These are phyloP conservation scores for Fusarium newnesense DNA, from an alignment of 2,329 filamentous ascomycete genomes.

Conservation along the genomic window DNA sequence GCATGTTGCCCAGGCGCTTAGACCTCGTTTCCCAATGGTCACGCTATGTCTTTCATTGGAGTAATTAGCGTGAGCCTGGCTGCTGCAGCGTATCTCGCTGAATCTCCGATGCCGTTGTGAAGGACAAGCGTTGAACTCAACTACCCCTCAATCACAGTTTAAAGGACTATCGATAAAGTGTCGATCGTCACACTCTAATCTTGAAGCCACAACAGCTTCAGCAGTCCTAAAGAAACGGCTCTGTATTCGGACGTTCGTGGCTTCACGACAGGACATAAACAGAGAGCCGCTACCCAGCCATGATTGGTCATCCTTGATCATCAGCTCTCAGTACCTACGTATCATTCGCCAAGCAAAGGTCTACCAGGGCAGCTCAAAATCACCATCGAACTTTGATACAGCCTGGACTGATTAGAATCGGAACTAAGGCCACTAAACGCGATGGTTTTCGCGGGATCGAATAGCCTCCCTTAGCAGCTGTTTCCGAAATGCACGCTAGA, in stretches of 20 bases:
- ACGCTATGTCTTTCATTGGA: not conserved
- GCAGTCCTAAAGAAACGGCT: not conserved
- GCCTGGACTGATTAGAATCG: not conserved
- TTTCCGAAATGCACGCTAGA: not conserved
- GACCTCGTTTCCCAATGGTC: not conserved
- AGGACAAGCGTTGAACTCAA: accelerated
- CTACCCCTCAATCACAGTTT: accelerated
- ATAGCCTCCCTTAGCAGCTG: not conserved
- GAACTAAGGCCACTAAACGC: not conserved
- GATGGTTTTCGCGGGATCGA: not conserved
- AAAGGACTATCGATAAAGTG: too few species aligned
- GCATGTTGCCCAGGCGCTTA: too few species aligned
- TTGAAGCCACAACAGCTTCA: not conserved
- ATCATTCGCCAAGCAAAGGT: not conserved
- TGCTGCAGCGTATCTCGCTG: not conserved
- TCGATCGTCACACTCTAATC: not conserved
- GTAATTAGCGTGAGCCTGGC: not conserved
- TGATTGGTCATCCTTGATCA: accelerated
- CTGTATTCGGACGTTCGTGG: accelerated
- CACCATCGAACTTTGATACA: not conserved
- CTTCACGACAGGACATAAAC: not conserved
- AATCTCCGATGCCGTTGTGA: not conserved
- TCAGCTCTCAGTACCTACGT: too few species aligned
- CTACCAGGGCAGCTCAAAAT: not conserved
- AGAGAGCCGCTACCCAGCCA: not conserved